A percentile compares a stretch with the other conserved stretches of the same genome.
Evolutionary conservation across 2,329 filamentous ascomycete species (phyloP).

Genomic region (Venturia oleaginea): DNA sequence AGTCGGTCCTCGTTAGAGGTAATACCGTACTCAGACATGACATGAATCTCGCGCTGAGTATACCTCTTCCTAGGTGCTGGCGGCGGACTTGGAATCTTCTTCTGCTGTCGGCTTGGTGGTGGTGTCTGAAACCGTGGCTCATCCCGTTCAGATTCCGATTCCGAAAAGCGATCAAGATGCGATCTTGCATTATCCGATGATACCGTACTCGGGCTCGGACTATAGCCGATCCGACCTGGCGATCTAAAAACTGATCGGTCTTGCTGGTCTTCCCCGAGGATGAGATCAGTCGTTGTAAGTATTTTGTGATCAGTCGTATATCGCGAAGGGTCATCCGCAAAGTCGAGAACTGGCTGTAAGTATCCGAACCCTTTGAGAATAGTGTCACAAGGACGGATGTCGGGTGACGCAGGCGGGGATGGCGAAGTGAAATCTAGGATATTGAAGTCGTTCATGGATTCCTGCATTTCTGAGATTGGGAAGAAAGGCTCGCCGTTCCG

Average conservation of each 20-base stretch:
- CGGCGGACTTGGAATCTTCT: background rate
- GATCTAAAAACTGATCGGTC: background rate
- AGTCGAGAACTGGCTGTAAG: background rate
- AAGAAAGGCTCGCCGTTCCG: background rate
- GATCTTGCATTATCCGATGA: constrained; percentile 1
- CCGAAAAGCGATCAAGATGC: background rate
- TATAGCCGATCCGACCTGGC: background rate
- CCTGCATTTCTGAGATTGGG: background rate
- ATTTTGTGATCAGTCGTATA: background rate
- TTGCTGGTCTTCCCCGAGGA: background rate
- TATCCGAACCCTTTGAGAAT: background rate
- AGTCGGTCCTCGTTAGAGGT: background rate
- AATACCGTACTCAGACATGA: background rate
- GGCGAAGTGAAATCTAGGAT: background rate
- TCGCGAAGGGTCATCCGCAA: background rate
- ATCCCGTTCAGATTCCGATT: background rate
- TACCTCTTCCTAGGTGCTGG: background rate
- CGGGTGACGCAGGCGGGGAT: background rate
- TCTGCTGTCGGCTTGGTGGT: background rate
- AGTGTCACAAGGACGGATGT: background rate
- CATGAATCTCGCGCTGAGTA: background rate
- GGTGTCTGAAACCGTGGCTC: background rate
- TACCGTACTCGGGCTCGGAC: background rate
- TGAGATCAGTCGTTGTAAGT: background rate
- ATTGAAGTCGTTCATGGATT: background rate